Conservation (phyloP, 2,329 filamentous ascomycete genomes). For the Ambrosiella xylebori region DNA sequence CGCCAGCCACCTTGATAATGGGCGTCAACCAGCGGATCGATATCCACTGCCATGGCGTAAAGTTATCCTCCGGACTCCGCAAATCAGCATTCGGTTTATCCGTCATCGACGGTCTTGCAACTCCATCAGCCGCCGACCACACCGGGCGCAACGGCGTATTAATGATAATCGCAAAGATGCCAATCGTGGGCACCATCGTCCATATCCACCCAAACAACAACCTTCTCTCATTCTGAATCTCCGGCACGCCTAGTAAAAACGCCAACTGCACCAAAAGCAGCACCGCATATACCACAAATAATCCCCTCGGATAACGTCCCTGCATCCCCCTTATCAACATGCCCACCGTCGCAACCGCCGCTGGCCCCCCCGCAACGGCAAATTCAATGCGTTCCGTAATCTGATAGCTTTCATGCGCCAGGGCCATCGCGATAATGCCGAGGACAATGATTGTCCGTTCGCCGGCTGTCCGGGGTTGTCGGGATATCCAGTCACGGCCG, state of each 20-base stretch:
- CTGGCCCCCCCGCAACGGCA: background rate
- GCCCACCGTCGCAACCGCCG: background rate
- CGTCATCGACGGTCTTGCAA: slow-evolving; percentile 33
- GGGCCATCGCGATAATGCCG: background rate
- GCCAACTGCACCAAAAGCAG: slow-evolving; percentile 18
- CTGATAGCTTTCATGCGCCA: background rate
- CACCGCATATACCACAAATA: slow-evolving; percentile 19
- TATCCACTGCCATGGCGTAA: slow-evolving; percentile 71
- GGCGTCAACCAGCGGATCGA: slow-evolving; percentile 69
- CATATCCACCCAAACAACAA: slow-evolving; percentile 16
- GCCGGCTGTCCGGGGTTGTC: background rate
- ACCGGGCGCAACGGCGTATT: slow-evolving; percentile 55
- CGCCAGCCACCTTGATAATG: slow-evolving; percentile 47
- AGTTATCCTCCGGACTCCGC: slow-evolving; percentile 61
- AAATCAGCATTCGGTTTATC: slow-evolving; percentile 22
- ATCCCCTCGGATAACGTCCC: slow-evolving; percentile 5
- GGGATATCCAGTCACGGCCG: background rate
- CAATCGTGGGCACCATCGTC: slow-evolving; percentile 25
- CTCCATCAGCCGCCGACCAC: slow-evolving; percentile 32
- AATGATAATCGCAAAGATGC: slow-evolving; percentile 36
- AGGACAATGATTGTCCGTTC: background rate
- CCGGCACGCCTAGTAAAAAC: slow-evolving; percentile 15
- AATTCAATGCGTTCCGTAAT: background rate
- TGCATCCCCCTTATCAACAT: background rate
- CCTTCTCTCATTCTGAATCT: slow-evolving; percentile 14